Conservation (phyloP, 75 land plant genomes). For the Cunninghamia lanceolata region DNA sequence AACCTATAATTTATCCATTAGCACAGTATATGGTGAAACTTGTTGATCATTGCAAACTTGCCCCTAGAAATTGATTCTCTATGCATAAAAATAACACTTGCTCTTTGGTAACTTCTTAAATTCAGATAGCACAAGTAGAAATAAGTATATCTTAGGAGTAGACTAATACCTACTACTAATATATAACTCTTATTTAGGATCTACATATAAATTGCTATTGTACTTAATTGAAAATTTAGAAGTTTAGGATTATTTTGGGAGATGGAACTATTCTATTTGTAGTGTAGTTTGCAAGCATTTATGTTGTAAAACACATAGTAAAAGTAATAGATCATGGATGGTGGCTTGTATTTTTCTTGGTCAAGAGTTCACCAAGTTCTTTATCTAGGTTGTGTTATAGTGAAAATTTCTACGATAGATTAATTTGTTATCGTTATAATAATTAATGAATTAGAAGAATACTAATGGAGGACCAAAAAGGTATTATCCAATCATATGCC, state of each 20-base stretch:
- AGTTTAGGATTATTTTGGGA: not conserved
- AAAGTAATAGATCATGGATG: too few species aligned
- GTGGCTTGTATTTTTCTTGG: conserved; percentile 3
- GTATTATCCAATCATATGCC: conserved; percentile 3
- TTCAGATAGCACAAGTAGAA: conserved; percentile 11
- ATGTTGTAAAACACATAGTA: conserved; percentile 4
- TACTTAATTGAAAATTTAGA: not conserved
- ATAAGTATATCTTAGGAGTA: conserved; percentile 49
- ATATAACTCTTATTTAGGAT: not conserved
- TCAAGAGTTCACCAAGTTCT: not conserved
- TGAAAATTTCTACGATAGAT: not conserved
- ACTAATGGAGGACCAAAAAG: not conserved
- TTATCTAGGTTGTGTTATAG: not conserved
- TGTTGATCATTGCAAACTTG: not conserved
- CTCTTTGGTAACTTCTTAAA: not conserved
- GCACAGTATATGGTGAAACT: not conserved
- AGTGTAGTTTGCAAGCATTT: not conserved
- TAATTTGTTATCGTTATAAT: not conserved
- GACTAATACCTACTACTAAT: conserved; percentile 31
- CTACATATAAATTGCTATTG: not conserved
- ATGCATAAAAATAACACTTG: not conserved
- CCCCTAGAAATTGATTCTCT: not conserved
- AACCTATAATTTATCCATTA: not conserved
- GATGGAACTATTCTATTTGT: not conserved
- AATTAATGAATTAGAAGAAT: not conserved